Evolutionary conservation across 2,329 filamentous ascomycete species (phyloP).

Genomic region (Anthostomella pinea): DNA sequence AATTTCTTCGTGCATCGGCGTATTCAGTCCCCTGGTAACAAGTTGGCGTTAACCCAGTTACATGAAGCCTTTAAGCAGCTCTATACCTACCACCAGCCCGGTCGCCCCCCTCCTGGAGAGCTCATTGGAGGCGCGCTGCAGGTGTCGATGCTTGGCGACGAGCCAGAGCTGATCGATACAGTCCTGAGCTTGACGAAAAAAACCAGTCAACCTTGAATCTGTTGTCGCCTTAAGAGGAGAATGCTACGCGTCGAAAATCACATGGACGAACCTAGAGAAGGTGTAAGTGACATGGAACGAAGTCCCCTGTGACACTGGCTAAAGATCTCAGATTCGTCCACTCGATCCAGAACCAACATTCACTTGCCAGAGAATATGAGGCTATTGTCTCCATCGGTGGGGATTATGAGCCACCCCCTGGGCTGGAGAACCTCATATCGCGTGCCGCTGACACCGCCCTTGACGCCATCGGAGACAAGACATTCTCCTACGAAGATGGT

Average conservation of each 20-base stretch:
- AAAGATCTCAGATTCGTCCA: constrained; percentile 7
- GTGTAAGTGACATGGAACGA: constrained; percentile 4
- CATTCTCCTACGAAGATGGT: constrained; percentile 15
- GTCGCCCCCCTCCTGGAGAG: no score
- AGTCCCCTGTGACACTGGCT: no score
- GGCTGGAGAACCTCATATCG: constrained; percentile 6
- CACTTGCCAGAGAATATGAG: constrained; percentile 5
- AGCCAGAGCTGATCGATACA: no score
- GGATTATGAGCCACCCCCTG: constrained; percentile 6
- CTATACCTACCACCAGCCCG: no score
- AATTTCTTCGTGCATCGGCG: no score
- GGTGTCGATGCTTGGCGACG: constrained; percentile 11
- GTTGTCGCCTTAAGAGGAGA: constrained; percentile 5
- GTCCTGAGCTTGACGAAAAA: no score
- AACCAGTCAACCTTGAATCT: no score
- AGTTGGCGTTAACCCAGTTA: no score
- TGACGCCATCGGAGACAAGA: neutral
- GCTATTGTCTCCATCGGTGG: constrained; percentile 10
- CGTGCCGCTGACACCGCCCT: constrained; percentile 3
- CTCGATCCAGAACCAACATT: constrained; percentile 3
- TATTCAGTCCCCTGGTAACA: no score
- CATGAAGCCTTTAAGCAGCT: neutral
- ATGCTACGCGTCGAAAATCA: constrained; percentile 5
- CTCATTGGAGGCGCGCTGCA: no score
- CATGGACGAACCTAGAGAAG: constrained; percentile 3